Evolutionary conservation across 176 grass and related monocot genomes (phyloP), one percentile per base, ranked within the genome.

Genomic region (Aegilops tauschii): DNA sequence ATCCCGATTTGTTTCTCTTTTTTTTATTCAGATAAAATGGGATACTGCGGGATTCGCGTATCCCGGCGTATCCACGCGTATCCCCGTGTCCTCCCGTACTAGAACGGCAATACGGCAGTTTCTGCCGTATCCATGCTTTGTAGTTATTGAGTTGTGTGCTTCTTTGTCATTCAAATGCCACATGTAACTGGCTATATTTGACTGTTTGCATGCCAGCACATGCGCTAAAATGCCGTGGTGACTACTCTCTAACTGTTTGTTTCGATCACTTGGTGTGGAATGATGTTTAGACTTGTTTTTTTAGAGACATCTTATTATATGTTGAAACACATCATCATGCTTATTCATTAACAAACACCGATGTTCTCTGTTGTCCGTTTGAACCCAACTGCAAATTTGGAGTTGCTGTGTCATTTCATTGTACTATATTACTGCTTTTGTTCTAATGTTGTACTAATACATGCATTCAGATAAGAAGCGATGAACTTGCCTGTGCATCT

Each of bases 401-500:
- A 47, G 63, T 52, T 65, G 77, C 34, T 62, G 13, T 67, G 14
- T 14, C 63, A 47, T 73, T 50, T 80, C 50, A 7, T 52, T 76
- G 12, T 31, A 42, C 79, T 75, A 61, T 73, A 31, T 29, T 29
- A 76, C 30, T 21, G 5, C 36, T 16, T 54, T 82, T 18, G 9
- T 86, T 80, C 81, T 79, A 67, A 89, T 87, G 25, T 82, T 92
- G 35, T 66, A 80, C 47, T 23, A 79, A 73, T 61, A 77, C 61
- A 66, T 88, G 58, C 16, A 73, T 87, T 79, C 89, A 99, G 97
- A 93, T 87, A 90, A 89, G 82, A 91, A 88, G 92, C 45, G 92
- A 96, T 81, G 97, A 93, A 61, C 90, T 96, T 85, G 90, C 87
- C 77, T 83, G 61, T 85, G 47, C 87, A 80, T 96, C 92, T 83